phyloP scores from a whole-genome alignment of 129 eudicot species.

The Flaveria ramosissima region DNA sequence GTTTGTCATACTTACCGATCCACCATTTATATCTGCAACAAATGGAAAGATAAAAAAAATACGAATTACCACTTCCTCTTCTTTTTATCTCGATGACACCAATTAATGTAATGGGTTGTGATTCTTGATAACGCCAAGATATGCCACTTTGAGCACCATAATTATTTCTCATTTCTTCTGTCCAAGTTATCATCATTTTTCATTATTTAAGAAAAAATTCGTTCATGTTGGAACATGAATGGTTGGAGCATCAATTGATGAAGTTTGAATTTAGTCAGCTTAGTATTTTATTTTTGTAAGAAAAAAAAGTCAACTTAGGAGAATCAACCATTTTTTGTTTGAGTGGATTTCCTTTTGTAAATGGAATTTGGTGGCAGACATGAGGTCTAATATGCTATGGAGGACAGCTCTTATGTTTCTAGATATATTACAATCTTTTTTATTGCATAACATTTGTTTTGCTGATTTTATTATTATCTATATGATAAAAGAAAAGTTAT shows the following conservation, averaged over 20 bases:
- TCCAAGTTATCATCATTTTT: constrained; percentile 26
- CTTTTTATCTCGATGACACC: neutral
- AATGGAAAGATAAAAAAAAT: neutral
- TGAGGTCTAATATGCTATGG: constrained; percentile 9
- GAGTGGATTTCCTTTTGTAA: constrained; percentile 31
- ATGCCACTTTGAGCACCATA: constrained; percentile 33
- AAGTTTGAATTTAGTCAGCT: constrained; percentile 14
- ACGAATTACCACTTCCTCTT: constrained; percentile 3
- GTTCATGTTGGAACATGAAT: constrained; percentile 23
- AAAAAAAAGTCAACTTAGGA: constrained; percentile 27
- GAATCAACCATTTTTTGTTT: constrained; percentile 31
- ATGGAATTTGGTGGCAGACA: constrained; percentile 37
- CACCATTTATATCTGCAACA: neutral
- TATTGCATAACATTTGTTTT: neutral
- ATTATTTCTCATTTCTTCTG: neutral
- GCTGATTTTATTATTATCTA: neutral
- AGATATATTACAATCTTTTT: neutral
- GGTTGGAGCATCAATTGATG: constrained; percentile 26
- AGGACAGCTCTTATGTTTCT: constrained; percentile 27
- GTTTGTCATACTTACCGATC: neutral
- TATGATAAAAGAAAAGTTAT: neutral
- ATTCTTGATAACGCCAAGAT: constrained; percentile 27
- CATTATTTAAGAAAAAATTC: neutral
- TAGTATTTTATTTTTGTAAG: constrained; percentile 15
- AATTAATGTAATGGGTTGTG: constrained; percentile 23